A percentile compares a stretch with the other conserved stretches of the same genome.
Conservation (phyloP, 1,139 yeast species). For the Chernovozyma sophiae-reginae region DNA sequence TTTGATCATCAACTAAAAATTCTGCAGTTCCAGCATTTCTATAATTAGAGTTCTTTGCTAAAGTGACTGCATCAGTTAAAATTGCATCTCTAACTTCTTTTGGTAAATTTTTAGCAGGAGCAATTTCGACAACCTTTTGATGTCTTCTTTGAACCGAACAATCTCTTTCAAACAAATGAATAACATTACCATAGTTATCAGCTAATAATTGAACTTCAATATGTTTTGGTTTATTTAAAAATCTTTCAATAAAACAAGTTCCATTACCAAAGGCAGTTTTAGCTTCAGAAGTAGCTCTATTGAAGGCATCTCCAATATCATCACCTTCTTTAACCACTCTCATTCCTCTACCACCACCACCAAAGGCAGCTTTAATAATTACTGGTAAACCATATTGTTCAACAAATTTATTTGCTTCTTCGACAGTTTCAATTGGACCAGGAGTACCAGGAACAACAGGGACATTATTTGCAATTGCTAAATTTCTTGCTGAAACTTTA, state of each 20-base stretch:
- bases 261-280: constrained; percentile 95
- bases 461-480: constrained; percentile 78
- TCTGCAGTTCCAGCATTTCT: constrained; percentile 99
- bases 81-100: constrained; percentile 81
- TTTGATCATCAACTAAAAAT: constrained; percentile 87
- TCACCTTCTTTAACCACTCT: constrained; percentile 98
- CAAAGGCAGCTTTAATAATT: constrained; percentile 97
- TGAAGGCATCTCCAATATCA: constrained; percentile 84
- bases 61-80: constrained; percentile 87
- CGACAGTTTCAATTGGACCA: constrained; percentile 84
- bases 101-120: constrained; percentile 95
- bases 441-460: constrained; percentile 98
- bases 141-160: constrained; percentile 99
- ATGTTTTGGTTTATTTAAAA: constrained; percentile 93
- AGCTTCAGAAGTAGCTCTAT: constrained; percentile 94
- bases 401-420: constrained; percentile 77
- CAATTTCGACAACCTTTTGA: constrained; percentile 98
- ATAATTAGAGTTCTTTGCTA: constrained; percentile 85
- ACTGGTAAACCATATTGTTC: constrained; percentile 88
- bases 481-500: constrained; percentile 87
- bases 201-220: constrained; percentile 96
- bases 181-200: constrained; percentile 89
- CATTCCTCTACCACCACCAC: constrained; percentile 99
- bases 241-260: constrained; percentile 95
- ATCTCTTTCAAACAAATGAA: constrained; percentile 95